Evolutionary conservation across 1,284 basidiomycete species (phyloP), one percentile per base, ranked within the genome.

Genomic region (Fomes fomentarius): DNA sequence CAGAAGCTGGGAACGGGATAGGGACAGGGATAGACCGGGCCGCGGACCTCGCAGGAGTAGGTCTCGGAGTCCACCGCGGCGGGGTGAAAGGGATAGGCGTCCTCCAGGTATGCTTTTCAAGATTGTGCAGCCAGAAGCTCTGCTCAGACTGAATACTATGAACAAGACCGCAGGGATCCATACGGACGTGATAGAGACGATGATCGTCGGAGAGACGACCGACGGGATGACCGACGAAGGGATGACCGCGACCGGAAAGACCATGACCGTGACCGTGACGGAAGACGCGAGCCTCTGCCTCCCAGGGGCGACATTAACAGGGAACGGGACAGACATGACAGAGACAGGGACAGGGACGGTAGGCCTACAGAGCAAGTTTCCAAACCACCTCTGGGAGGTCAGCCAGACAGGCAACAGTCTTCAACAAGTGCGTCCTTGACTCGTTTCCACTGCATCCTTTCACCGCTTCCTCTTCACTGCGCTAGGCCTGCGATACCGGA

Each of bases 1-100:
- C 81, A 84, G 81, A 87, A 89, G 61, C 76, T 80, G 54, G 83
- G 78, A 79, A 50, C 80, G 83, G 54, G 87, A 89, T 61, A 72
- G 86, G 61, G 87, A 84, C 65, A 81, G 86, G 78, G 88, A 89
- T 60, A 76, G 80, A 54, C 82, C 76, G 39, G 63, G 55, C 54
- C 61, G 80, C 53, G 74, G 77, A 42, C 75, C 56, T 12, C 76
- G 80, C 58, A 76, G 85, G 38, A 88, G 85, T 67, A 79, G 87
- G 56, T 89, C 87, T 33, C 80, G 85, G 49, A 91, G 89, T 69
- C 89, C 88, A 41, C 74, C 76, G 21, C 74, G 81, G 38, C 73
- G 80, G 67, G 65, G 73, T 39, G 75, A 77, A 15, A 68, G 76
- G 53, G 77, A 80, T 51, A 71, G 78, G 55, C 74, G 77, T 53